Evolutionary conservation across 495 filamentous ascomycete genomes (phyloP).

Genomic region (Parathielavia appendiculata): DNA sequence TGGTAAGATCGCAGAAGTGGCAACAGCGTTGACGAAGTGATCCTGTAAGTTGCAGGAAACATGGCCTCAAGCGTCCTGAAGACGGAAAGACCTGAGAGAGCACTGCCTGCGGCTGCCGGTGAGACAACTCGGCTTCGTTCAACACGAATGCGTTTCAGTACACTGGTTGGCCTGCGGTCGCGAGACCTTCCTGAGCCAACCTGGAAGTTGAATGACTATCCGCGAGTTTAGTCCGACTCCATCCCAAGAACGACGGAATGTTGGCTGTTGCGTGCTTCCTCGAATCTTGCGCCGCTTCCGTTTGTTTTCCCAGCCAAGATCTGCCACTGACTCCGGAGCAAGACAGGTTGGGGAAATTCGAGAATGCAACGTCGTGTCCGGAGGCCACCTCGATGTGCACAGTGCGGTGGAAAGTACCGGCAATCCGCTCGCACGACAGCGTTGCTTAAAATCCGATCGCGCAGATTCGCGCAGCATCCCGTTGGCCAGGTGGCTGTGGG

Average conservation of each 20-base stretch:
- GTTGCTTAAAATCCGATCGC: not conserved
- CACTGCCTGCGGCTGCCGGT: not conserved
- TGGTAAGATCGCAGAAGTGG: not conserved
- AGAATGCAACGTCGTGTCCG: not conserved
- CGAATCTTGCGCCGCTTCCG: not conserved
- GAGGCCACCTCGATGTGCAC: not conserved
- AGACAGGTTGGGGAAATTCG: not conserved
- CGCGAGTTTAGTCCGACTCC: too few species aligned
- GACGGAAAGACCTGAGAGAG: not conserved
- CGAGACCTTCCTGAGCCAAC: too few species aligned
- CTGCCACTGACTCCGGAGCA: not conserved
- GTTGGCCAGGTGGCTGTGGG: not conserved
- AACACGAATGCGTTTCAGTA: not conserved
- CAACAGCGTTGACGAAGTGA: not conserved
- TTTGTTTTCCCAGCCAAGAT: not conserved
- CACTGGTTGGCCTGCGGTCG: too few species aligned
- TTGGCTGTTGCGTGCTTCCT: too few species aligned
- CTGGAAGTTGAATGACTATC: too few species aligned
- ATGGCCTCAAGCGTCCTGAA: not conserved
- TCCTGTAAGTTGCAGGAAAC: not conserved
- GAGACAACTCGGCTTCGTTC: not conserved
- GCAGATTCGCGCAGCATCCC: not conserved
- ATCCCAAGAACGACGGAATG: too few species aligned
- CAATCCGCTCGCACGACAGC: not conserved
- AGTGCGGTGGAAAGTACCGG: constrained; percentile 4